These are phyloP conservation scores for Collybia sordida DNA, from an alignment of 768 basidiomycete species.

Conservation along the genomic window DNA sequence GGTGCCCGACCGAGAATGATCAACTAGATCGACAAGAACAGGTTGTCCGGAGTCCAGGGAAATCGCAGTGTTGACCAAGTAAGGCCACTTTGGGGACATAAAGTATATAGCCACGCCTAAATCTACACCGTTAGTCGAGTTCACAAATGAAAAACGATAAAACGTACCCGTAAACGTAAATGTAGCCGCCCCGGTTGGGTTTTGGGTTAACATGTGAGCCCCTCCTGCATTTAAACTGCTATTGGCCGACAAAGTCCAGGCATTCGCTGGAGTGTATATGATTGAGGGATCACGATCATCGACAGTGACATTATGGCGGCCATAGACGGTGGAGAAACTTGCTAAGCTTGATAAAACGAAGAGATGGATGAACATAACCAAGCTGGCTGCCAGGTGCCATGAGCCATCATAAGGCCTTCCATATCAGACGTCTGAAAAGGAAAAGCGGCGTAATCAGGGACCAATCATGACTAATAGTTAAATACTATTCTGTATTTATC, in stretches of 20 bases:
- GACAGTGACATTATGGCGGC: constrained; percentile 29
- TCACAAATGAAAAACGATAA: background rate
- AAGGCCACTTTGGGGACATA: constrained; percentile 46
- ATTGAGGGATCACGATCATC: constrained; percentile 31
- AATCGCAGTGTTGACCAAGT: constrained; percentile 38
- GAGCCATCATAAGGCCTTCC: background rate
- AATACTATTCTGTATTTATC: too few species aligned
- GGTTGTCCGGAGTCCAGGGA: constrained; percentile 34
- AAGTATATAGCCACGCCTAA: constrained; percentile 41
- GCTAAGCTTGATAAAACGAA: constrained; percentile 9
- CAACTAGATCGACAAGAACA: constrained; percentile 36
- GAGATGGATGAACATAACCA: constrained; percentile 13
- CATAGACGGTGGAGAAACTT: constrained; percentile 12
- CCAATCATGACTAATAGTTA: too few species aligned
- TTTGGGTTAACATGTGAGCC: constrained; percentile 24
- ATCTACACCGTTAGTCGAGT: constrained; percentile 7
- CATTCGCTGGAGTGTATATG: constrained; percentile 26
- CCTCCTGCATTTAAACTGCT: constrained; percentile 32
- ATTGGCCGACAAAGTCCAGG: constrained; percentile 29
- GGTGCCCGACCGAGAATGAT: constrained; percentile 27
- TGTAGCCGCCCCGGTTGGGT: constrained; percentile 31
- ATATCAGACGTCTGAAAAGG: background rate
- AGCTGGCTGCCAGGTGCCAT: constrained; percentile 1
- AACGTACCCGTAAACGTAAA: constrained; percentile 40
- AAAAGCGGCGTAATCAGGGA: too few species aligned